phyloP scores from a whole-genome alignment of 2,329 filamentous ascomycete genomes.

The Trichoderma pleuroti region DNA sequence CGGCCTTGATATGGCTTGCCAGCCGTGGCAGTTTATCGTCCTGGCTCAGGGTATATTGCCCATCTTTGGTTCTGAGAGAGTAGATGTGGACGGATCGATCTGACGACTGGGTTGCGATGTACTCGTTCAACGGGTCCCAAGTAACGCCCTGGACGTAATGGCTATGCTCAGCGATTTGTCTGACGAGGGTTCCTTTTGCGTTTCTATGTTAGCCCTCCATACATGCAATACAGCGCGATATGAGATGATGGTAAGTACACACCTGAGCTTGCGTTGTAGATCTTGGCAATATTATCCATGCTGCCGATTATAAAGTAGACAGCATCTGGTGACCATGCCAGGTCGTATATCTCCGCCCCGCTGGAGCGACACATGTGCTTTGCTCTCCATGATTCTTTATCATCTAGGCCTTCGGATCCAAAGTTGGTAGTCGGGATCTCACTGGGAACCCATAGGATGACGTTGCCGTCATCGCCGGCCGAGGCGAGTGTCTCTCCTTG shows the following conservation, averaged over 20 bases:
- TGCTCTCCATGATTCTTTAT: conserved; percentile 94
- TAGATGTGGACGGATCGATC: conserved; percentile 98
- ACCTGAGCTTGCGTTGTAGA: conserved; percentile 93
- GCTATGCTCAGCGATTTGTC: conserved; percentile 94
- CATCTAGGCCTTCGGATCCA: conserved; percentile 81
- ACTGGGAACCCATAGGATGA: conserved; percentile 91
- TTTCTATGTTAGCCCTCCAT: conserved; percentile 6
- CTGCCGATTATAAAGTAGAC: conserved; percentile 96
- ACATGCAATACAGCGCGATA: neutral
- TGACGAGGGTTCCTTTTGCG: conserved; percentile 59
- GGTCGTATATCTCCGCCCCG: conserved; percentile 94
- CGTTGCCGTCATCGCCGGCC: conserved; percentile 94
- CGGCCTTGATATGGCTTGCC: conserved; percentile 74
- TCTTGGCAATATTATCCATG: conserved; percentile 97
- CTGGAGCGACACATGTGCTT: conserved; percentile 97
- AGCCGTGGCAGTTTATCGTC: conserved; percentile 72
- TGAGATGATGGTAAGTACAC: conserved; percentile 30
- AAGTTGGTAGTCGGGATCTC: conserved; percentile 67
- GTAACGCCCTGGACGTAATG: conserved; percentile 98
- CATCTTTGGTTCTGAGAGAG: conserved; percentile 91
- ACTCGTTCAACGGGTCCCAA: conserved; percentile 98
- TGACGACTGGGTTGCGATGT: conserved; percentile 95
- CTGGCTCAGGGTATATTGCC: conserved; percentile 75
- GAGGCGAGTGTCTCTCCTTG: conserved; percentile 89
- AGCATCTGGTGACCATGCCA: conserved; percentile 98